phyloP scores from a whole-genome alignment of 441 rosid species.

The Populus hybrid region DNA sequence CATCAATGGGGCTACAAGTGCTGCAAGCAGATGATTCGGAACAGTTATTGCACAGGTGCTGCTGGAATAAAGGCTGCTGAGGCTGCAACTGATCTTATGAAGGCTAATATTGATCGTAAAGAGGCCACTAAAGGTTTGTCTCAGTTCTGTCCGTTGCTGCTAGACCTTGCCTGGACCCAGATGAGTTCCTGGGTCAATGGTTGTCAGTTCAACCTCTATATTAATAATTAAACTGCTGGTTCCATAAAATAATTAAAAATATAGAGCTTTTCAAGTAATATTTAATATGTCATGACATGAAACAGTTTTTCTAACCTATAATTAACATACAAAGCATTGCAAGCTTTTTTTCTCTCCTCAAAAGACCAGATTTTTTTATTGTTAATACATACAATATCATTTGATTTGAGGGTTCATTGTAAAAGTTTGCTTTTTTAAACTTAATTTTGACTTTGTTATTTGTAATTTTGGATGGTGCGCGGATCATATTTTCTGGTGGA shows the following conservation, averaged over 20 bases:
- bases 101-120: slow-evolving; percentile 57
- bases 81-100: slow-evolving; percentile 58
- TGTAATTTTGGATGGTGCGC: neutral
- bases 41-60: slow-evolving; percentile 65
- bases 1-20: slow-evolving; percentile 69
- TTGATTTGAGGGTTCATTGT: neutral
- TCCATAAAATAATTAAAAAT: neutral
- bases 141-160: neutral
- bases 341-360: neutral
- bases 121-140: slow-evolving; percentile 40
- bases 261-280: neutral
- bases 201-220: neutral
- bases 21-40: slow-evolving; percentile 52
- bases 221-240: neutral
- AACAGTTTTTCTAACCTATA: neutral
- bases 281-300: neutral
- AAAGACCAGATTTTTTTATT: neutral
- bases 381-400: neutral
- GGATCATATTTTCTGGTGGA: neutral
- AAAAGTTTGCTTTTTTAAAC: neutral
- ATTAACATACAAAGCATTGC: neutral
- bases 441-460: neutral
- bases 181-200: neutral
- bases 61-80: slow-evolving; percentile 69
- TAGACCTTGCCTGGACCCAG: neutral